These are phyloP conservation scores for Saccharomycopsis sp. DNA, from an alignment of 805 yeast species.

Conservation along the genomic window DNA sequence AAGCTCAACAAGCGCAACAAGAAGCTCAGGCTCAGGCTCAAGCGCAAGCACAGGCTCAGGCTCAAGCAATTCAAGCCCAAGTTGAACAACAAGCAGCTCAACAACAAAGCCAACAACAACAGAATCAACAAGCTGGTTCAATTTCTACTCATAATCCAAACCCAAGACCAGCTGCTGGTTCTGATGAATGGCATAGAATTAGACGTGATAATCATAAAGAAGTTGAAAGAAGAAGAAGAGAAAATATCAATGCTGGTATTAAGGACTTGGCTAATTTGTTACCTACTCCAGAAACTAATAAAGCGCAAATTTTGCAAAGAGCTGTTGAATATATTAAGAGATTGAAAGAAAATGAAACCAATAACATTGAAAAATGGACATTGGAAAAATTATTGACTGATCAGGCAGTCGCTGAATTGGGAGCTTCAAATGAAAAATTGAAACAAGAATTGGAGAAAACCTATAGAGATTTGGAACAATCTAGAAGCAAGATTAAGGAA, in stretches of 20 bases:
- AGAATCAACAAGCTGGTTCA: not conserved
- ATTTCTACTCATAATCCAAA: not conserved
- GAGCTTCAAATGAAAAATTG: constrained; percentile 79
- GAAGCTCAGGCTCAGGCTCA: constrained; percentile 9
- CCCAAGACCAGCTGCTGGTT: constrained; percentile 7
- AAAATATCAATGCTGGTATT: constrained; percentile 82
- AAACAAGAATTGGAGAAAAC: constrained; percentile 86
- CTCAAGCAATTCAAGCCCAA: constrained; percentile 3
- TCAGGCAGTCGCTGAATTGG: constrained; percentile 81
- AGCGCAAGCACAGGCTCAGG: constrained; percentile 14
- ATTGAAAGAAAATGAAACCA: constrained; percentile 82
- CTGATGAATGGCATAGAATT: constrained; percentile 76
- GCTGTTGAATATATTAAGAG: constrained; percentile 89
- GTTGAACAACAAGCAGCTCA: constrained; percentile 9
- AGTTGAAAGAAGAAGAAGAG: constrained; percentile 89
- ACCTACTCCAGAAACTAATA: constrained; percentile 81
- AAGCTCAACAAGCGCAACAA: constrained; percentile 7
- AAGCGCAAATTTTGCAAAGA: constrained; percentile 80
- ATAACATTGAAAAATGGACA: constrained; percentile 91
- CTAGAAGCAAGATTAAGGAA: constrained; percentile 40
- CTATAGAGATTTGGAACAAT: constrained; percentile 82
- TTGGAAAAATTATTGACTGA: constrained; percentile 86
- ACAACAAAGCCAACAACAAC: constrained; percentile 11
- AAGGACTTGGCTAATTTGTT: constrained; percentile 68
- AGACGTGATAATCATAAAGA: constrained; percentile 91